Evolutionary conservation across 2,329 filamentous ascomycete species (phyloP).

Genomic region (Thielaviopsis euricoi): DNA sequence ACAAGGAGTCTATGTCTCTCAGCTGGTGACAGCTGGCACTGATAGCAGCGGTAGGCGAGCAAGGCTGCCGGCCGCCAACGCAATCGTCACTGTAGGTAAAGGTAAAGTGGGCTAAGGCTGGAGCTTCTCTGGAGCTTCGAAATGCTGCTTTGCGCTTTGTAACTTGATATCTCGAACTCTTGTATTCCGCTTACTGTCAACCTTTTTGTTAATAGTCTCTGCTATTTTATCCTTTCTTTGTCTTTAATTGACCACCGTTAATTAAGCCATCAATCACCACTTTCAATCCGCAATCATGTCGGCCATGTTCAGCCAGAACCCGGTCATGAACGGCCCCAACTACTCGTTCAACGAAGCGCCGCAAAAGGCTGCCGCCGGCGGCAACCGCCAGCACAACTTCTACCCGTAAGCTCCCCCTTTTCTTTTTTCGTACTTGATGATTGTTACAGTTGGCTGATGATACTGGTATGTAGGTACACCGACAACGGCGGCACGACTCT

Average conservation of each 20-base stretch:
- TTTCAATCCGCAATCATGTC: constrained; percentile 28
- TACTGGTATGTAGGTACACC: constrained; percentile 51
- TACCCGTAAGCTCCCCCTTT: constrained; percentile 70
- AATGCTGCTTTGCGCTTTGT: background rate
- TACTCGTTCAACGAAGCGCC: constrained; percentile 51
- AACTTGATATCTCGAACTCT: background rate
- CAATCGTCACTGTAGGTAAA: constrained; percentile 7
- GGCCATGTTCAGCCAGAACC: constrained; percentile 55
- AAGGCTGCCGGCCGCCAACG: constrained; percentile 32
- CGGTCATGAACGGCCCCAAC: constrained; percentile 50
- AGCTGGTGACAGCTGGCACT: background rate
- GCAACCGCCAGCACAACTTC: constrained; percentile 62
- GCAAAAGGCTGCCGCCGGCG: constrained; percentile 30
- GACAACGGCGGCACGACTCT: constrained; percentile 96
- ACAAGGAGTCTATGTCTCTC: background rate
- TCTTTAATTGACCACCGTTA: background rate
- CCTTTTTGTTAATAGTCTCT: background rate
- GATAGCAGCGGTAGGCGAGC: constrained; percentile 13
- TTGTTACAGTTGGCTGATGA: constrained; percentile 4
- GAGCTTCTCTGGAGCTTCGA: no score
- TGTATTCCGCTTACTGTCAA: background rate
- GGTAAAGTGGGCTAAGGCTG: background rate
- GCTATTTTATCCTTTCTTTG: background rate
- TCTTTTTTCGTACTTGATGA: background rate
- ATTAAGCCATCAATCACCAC: background rate